Base-by-base conservation (phyloP, 306 rosid species). In the Ammopiptanthus mongolicus region DNA sequence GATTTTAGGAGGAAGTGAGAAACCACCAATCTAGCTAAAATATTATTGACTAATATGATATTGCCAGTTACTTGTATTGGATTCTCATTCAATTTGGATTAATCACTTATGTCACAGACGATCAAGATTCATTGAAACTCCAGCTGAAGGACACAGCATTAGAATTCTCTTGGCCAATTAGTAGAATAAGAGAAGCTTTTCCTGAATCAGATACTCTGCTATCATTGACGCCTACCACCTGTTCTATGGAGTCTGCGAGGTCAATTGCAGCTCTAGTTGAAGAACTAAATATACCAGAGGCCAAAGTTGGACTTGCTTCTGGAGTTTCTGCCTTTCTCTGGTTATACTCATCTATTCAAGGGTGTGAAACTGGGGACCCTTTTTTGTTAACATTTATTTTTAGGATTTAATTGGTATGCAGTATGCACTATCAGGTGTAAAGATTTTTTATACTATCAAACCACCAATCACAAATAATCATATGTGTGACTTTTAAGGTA, bases 321-420 rank as follows among this genome's bases (percentile, higher is more conserved):
- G 99, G 97, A 13, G 72, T 92, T 58, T 78, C 97, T 53, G 96
- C 97, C 14, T 95, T 95, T 77, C 92, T 95, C 72, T 92, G 97
- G 97, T 77, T 95, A 12, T 95, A 89, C 80, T 65, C 92, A 25
- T 90, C 96, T 6, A 92, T 95, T 69, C 88, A 79, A 85, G 96
- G 97, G 99, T 95, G 57, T 87, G 73, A 28, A 62, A 7, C 13
- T 66, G n/a, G 33, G 63, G 11, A 3, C 71, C 66, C 63, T 0
- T 44, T 76, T 42, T 22, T 5, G 21, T 48, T 10, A 11, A 36
- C 42, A 6, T 42, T 44, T 44, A 11, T 25, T 25, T 25, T 25
- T 25, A 1, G 28, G 28, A 25, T 25, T 25, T 25, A 25, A 25
- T 25, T 25, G 28, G 28, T 25, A 1, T 25, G 3, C 28, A 25